Percentiles rank a stretch among this genome's conserved stretches.
Evolutionary conservation across 768 basidiomycete genomes (phyloP).

Genomic region (Cystobasidium onofrii): DNA sequence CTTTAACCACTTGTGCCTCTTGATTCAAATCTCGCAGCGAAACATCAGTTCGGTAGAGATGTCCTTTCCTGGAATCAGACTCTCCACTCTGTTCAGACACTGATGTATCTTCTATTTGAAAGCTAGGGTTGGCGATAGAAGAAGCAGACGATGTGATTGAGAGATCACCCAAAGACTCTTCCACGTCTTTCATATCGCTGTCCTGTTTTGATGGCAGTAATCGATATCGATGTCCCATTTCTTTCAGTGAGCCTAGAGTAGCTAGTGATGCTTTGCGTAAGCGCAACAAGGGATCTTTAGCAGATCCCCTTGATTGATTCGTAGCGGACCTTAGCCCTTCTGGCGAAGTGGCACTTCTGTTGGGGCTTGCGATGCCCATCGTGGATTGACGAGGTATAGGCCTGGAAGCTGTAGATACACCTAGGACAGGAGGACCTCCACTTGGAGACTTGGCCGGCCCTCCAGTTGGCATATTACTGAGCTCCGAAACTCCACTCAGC

Average conservation of each 20-base stretch:
- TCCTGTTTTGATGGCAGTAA: conserved; percentile 46
- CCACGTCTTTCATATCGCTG: neutral
- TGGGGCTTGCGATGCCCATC: neutral
- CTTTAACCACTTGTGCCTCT: conserved; percentile 10
- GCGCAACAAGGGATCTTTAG: conserved; percentile 59
- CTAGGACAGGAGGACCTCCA: neutral
- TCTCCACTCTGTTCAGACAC: neutral
- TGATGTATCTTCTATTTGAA: neutral
- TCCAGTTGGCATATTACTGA: no score
- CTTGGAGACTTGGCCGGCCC: neutral
- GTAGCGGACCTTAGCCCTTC: no score
- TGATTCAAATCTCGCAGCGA: conserved; percentile 7
- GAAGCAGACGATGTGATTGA: neutral
- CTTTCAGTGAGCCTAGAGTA: conserved; percentile 67
- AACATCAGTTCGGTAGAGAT: conserved; percentile 10
- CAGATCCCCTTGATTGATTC: no score
- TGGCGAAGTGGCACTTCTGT: neutral
- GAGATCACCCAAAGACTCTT: neutral
- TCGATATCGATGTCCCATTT: conserved; percentile 68
- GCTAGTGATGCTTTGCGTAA: conserved; percentile 74
- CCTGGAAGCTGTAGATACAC: conserved; percentile 29
- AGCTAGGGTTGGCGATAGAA: neutral
- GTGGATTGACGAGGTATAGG: conserved; percentile 24
- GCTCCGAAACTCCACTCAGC: neutral
- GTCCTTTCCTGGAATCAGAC: neutral